phyloP scores from a whole-genome alignment of 129 eudicot species.

The Heracleum sosnowskyi region DNA sequence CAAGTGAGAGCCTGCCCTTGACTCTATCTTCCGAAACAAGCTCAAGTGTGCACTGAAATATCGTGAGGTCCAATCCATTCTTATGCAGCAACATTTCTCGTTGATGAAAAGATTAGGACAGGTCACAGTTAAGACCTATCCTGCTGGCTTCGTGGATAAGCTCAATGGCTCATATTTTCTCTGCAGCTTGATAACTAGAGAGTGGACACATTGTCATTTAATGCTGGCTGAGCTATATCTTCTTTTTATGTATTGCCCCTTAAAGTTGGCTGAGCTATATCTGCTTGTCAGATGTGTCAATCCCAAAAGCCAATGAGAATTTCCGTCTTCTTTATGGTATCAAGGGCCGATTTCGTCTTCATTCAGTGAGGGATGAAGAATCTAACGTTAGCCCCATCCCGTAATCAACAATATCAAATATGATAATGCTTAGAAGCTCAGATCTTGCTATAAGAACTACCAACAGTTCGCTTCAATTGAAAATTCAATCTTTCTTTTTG shows the following conservation, averaged over 20 bases:
- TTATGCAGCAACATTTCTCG: slow-evolving; percentile 57
- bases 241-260: background rate
- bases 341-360: slow-evolving; percentile 51
- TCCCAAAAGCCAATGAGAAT: slow-evolving; percentile 52
- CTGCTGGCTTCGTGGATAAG: slow-evolving; percentile 55
- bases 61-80: slow-evolving; percentile 49
- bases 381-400: slow-evolving; percentile 34
- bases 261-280: background rate
- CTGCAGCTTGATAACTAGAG: background rate
- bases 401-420: no score
- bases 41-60: slow-evolving; percentile 47
- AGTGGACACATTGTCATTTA: background rate
- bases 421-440: background rate
- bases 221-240: no score
- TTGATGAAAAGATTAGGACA: slow-evolving; percentile 53
- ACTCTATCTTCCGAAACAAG: slow-evolving; percentile 41
- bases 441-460: no score
- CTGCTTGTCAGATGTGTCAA: slow-evolving; percentile 39
- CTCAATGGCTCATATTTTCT: background rate
- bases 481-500: background rate
- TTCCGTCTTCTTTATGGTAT: slow-evolving; percentile 56
- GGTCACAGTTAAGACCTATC: slow-evolving; percentile 59
- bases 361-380: slow-evolving; percentile 53
- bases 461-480: background rate
- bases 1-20: slow-evolving; percentile 51